These are phyloP conservation scores for Rhodotorula glutinis DNA, from an alignment of 1,284 basidiomycete species.

Conservation along the genomic window DNA sequence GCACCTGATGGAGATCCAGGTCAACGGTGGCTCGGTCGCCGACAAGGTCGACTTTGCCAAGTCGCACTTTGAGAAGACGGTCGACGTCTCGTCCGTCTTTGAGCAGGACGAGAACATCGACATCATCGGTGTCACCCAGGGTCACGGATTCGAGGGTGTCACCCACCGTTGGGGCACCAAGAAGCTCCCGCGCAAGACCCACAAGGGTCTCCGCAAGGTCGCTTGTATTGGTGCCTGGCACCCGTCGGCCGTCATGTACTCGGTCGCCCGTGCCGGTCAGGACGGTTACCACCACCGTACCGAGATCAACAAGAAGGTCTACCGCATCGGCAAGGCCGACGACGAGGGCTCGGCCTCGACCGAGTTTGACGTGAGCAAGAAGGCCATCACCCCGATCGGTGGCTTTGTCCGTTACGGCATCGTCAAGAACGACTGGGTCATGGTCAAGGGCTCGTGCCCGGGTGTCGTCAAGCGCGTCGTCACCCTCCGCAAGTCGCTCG, in stretches of 20 bases:
- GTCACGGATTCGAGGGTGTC: constrained; percentile 99
- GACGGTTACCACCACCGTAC: constrained; percentile 95
- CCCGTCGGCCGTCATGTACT: constrained; percentile 89
- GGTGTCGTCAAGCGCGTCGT: constrained; percentile 98
- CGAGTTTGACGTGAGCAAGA: constrained; percentile 88
- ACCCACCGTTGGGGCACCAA: constrained; percentile 97
- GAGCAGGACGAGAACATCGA: constrained; percentile 97
- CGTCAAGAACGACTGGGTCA: constrained; percentile 96
- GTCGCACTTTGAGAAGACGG: constrained; percentile 93
- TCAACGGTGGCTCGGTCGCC: constrained; percentile 93
- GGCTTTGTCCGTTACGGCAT: constrained; percentile 99
- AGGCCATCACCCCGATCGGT: constrained; percentile 94
- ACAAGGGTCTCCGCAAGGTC: constrained; percentile 80
- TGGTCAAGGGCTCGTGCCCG: constrained; percentile 80
- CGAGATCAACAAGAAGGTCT: constrained; percentile 92
- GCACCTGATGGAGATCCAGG: constrained; percentile 99
- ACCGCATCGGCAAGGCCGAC: constrained; percentile 81
- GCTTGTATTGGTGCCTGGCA: constrained; percentile 90
- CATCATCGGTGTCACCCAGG: constrained; percentile 97
- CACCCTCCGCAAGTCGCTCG: constrained; percentile 63
- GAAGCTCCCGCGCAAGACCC: constrained; percentile 97
- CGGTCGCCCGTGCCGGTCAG: constrained; percentile 99
- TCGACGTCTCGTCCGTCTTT: constrained; percentile 82
- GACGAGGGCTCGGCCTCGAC: constrained; percentile 87
- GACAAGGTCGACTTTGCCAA: constrained; percentile 99